Evolutionary conservation across 345 rosid species (phyloP).

Genomic region (Microthlaspi erraticum): DNA sequence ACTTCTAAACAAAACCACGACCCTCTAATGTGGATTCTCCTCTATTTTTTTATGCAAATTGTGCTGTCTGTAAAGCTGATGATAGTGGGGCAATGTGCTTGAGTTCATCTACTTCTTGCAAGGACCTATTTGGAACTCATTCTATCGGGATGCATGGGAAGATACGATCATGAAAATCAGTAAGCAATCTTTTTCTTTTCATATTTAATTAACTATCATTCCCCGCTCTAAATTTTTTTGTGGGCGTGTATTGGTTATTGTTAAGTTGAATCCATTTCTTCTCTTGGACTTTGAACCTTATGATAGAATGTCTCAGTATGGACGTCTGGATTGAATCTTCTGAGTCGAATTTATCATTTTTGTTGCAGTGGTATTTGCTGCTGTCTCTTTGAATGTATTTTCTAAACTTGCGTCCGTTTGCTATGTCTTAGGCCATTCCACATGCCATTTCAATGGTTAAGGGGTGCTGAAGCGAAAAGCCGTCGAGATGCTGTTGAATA

Average conservation of each 20-base stretch:
- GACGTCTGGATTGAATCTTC: slow-evolving; percentile 15
- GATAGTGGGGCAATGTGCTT: slow-evolving; percentile 84
- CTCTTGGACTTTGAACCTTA: slow-evolving; percentile 16
- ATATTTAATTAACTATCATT: not conserved
- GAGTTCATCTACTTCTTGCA: slow-evolving; percentile 82
- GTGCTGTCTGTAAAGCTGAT: slow-evolving; percentile 94
- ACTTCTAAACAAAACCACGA: not conserved
- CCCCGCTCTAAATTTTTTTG: slow-evolving; percentile 7
- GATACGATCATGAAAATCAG: slow-evolving; percentile 96
- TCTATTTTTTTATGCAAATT: slow-evolving; percentile 48
- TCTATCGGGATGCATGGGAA: slow-evolving; percentile 86
- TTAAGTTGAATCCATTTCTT: slow-evolving; percentile 22
- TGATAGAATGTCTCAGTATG: slow-evolving; percentile 2
- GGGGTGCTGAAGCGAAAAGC: slow-evolving; percentile 84
- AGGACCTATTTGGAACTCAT: slow-evolving; percentile 88
- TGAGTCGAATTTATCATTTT: not conserved
- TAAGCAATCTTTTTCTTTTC: slow-evolving; percentile 51
- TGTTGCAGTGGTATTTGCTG: slow-evolving; percentile 24
- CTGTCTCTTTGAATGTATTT: slow-evolving; percentile 3
- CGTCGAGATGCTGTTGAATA: slow-evolving; percentile 98
- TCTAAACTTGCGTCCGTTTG: slow-evolving; percentile 13
- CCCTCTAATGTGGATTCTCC: slow-evolving; percentile 18
- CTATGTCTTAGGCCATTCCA: slow-evolving; percentile 75
- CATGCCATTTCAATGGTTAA: slow-evolving; percentile 87
- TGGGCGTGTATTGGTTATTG: slow-evolving; percentile 25